A percentile compares a stretch with the other conserved stretches of the same genome.
phyloP scores from a whole-genome alignment of 257 asterid species.

The Paulownia fortunei region DNA sequence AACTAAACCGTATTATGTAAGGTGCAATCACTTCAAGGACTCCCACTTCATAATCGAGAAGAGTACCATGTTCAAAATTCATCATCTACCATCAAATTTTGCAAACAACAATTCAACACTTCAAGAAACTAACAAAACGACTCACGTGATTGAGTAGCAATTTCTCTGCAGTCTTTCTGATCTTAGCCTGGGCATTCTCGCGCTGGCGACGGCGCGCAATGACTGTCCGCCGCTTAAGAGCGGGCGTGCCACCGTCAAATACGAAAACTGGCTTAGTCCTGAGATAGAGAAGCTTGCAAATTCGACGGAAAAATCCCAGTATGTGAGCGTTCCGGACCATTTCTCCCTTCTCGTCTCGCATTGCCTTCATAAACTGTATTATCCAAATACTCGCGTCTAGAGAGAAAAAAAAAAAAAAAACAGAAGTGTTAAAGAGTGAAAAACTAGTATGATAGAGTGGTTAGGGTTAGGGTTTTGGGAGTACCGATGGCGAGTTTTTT shows the following conservation, averaged over 20 bases:
- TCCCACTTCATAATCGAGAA: slow-evolving; percentile 27
- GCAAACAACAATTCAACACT: neutral
- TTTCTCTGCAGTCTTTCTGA: slow-evolving; percentile 96
- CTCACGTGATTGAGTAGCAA: slow-evolving; percentile 90
- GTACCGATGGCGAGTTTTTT: slow-evolving; percentile 90
- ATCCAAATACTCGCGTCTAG: slow-evolving; percentile 99
- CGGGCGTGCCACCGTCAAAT: slow-evolving; percentile 96
- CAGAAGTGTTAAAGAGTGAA: neutral
- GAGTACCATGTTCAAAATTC: neutral
- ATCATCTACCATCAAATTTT: neutral
- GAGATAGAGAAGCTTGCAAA: slow-evolving; percentile 90
- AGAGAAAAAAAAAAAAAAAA: neutral
- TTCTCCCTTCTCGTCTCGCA: slow-evolving; percentile 97
- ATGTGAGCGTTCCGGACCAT: slow-evolving; percentile 94
- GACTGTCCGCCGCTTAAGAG: slow-evolving; percentile 94
- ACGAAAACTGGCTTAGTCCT: slow-evolving; percentile 92
- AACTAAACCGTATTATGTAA: neutral
- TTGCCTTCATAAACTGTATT: slow-evolving; percentile 97
- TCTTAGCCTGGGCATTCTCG: slow-evolving; percentile 95
- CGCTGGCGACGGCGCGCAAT: slow-evolving; percentile 97
- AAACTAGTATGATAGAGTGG: neutral
- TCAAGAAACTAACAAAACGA: neutral
- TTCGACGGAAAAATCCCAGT: slow-evolving; percentile 91
- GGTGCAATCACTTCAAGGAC: neutral
- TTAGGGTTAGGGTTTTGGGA: slow-evolving; percentile 45